Base-by-base conservation (phyloP, 1,139 yeast genomes). In the Debaryomyces fabryi region DNA sequence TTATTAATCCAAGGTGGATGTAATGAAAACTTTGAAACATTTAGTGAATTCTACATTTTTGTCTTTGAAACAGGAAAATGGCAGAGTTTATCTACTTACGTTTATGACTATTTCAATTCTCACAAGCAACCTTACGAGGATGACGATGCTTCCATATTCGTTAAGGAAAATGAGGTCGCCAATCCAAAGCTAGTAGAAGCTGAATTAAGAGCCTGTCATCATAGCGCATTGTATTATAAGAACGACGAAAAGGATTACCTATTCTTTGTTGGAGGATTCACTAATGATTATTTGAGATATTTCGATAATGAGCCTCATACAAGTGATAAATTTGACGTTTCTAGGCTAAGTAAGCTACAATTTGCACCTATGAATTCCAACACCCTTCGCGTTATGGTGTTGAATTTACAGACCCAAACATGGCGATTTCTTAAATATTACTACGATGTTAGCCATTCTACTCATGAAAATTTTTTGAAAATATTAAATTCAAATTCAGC, bases 1-100 rank as follows among this genome's bases (percentile, higher is more conserved):
- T 59, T 75, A 13, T 38, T 76, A 10, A 59, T 76, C 3, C 80
- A 75, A 35, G 81, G 81, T 3, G 81, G 81, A 2, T 68, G 74
- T 47, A 63, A 70, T 50, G 72, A 72, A 9, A 45, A 62, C 0
- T 50, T 56, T 9, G 57, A 67, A 13, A 60, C 65, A 3, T 74
- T 68, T 48, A 61, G 71, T 42, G 78, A 73, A 49, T 59, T 74
- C 44, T 70, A 60, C 49, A 35, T 70, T 15, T 74, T 70, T 55
- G 54, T 59, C 10, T 74, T 76, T 49, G 64, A 60, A 12, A 64
- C 68, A 0, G 71, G 72, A 5, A 58, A 60, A 43, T 76, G 80
- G 80, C 64, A 60, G 44, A 53, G 58, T 18, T 46, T 70, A 35
- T 55, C 58, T 6, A 72, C 79, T 0, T 75, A 62, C 52, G 67